phyloP scores from a whole-genome alignment of 257 asterid genomes.

The Thymus mandschuricus region DNA sequence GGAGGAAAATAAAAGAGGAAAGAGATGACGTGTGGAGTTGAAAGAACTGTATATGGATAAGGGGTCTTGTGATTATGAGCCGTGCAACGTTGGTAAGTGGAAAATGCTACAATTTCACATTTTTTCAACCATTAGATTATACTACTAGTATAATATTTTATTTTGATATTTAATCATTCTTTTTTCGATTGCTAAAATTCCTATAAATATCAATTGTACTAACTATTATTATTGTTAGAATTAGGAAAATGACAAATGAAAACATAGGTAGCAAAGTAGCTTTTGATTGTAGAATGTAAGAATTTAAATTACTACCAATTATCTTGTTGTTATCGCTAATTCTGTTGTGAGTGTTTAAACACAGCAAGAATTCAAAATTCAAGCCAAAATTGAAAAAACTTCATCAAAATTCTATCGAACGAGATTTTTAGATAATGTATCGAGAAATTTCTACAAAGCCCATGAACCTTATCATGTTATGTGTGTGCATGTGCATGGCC shows the following conservation, averaged over 20 bases:
- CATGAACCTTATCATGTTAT: too few species aligned
- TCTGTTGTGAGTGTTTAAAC: not conserved
- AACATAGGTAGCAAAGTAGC: not conserved
- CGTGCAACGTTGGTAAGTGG: slow-evolving; percentile 58
- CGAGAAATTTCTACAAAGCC: not conserved
- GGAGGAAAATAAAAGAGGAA: slow-evolving; percentile 8
- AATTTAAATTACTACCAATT: not conserved
- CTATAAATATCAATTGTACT: too few species aligned
- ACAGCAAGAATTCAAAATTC: too few species aligned
- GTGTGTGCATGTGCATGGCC: too few species aligned
- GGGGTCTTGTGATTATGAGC: slow-evolving; percentile 43
- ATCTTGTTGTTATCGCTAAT: not conserved
- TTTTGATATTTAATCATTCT: too few species aligned
- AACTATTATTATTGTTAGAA: not conserved
- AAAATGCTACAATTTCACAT: not conserved
- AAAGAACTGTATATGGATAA: slow-evolving; percentile 44
- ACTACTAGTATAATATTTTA: too few species aligned
- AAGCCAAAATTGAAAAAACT: not conserved
- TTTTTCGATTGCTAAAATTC: too few species aligned
- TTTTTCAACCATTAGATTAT: slow-evolving; percentile 4
- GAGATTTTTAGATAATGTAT: too few species aligned
- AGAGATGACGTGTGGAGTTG: slow-evolving; percentile 45
- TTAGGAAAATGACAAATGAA: not conserved
- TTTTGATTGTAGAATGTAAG: not conserved
- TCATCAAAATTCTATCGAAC: too few species aligned